These are phyloP conservation scores for Henckelia pumila DNA, from an alignment of 257 asterid species.

Conservation along the genomic window DNA sequence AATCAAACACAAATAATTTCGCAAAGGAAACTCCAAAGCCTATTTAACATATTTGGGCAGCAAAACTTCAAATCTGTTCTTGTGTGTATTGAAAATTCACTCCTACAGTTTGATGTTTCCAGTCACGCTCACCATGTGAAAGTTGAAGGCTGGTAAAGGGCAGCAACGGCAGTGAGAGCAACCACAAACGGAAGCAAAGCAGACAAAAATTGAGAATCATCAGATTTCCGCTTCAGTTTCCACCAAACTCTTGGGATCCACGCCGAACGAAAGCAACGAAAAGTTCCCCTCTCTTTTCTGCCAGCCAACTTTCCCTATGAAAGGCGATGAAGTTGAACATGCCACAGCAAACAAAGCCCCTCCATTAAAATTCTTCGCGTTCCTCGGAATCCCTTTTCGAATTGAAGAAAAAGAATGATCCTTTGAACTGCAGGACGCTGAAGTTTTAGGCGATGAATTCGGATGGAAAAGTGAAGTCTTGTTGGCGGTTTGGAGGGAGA, in stretches of 20 bases:
- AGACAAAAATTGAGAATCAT: constrained; percentile 62
- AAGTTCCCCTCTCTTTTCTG: constrained; percentile 76
- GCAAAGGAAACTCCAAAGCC: constrained; percentile 16
- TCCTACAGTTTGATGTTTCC: no score
- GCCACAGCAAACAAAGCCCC: constrained; percentile 43
- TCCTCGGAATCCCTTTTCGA: constrained; percentile 23
- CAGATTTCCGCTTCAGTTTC: constrained; percentile 47
- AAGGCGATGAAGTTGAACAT: constrained; percentile 70
- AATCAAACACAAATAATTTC: constrained; percentile 11
- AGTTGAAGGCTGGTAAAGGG: constrained; percentile 85
- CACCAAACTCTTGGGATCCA: constrained; percentile 30
- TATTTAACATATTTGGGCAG: not conserved
- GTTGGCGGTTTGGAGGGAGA: constrained; percentile 33
- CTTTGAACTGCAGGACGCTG: constrained; percentile 20
- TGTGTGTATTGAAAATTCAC: no score
- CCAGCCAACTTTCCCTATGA: constrained; percentile 82
- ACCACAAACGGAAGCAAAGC: constrained; percentile 92
- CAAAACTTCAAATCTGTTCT: no score
- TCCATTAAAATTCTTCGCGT: constrained; percentile 23
- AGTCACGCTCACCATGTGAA: constrained; percentile 64
- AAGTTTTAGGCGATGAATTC: constrained; percentile 14
- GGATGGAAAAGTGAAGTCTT: constrained; percentile 20
- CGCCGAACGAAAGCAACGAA: constrained; percentile 71
- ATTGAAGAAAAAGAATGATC: constrained; percentile 22
- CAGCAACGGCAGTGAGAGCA: constrained; percentile 80